These are phyloP conservation scores for Ogataea saltuana DNA, from an alignment of 805 yeast species.

Conservation along the genomic window DNA sequence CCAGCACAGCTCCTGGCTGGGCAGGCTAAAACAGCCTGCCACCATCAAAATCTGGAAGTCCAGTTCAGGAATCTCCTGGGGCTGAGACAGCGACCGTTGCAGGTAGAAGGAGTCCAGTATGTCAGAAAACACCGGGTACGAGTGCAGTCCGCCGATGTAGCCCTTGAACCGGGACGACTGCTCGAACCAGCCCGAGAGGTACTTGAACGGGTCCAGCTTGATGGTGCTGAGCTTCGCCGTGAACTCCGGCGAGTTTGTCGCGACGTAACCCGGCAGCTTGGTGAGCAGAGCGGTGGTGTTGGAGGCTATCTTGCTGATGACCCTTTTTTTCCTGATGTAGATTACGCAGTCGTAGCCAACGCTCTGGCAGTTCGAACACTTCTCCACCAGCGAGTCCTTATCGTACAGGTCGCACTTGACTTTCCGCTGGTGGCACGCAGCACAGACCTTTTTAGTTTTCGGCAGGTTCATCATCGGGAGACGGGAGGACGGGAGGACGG, in stretches of 20 bases:
- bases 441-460: conserved; percentile 66
- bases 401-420: conserved; percentile 65
- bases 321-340: conserved; percentile 55
- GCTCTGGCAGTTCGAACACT: conserved; percentile 64
- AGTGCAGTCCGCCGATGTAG: conserved; percentile 30
- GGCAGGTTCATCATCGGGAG: conserved; percentile 41
- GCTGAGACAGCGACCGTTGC: conserved; percentile 6
- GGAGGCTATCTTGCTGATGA: conserved; percentile 28
- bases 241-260: conserved; percentile 4
- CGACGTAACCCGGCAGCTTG: conserved; percentile 22
- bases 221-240: conserved; percentile 12
- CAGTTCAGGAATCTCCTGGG: conserved; percentile 33
- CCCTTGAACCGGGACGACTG: conserved; percentile 15
- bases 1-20: conserved; percentile 57
- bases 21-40: conserved; percentile 70
- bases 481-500: too few relatives aligned
- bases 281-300: conserved; percentile 17
- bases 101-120: conserved; percentile 14
- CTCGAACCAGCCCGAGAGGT: conserved; percentile 7
- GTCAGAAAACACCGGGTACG: conserved; percentile 13
- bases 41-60: conserved; percentile 65
- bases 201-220: conserved; percentile 16
- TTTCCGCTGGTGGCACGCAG: conserved; percentile 68
- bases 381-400: conserved; percentile 38
- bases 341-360: conserved; percentile 68